phyloP scores from a whole-genome alignment of 345 rosid genomes.

The Eucalyptus melliodora region DNA sequence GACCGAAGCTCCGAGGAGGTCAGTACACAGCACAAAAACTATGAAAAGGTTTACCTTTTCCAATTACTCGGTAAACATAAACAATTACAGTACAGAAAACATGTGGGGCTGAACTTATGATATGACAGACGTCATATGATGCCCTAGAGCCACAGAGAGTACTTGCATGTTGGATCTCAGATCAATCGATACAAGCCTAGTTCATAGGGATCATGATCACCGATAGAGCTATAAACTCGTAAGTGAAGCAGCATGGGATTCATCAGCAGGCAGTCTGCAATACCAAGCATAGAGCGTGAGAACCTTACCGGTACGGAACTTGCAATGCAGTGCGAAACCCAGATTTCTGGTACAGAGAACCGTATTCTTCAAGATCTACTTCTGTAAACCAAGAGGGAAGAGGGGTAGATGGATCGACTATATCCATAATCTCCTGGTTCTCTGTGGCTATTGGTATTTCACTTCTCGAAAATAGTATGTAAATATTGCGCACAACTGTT shows the following conservation, averaged over 20 bases:
- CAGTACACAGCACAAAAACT: neutral
- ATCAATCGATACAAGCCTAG: neutral
- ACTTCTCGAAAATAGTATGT: slow-evolving; percentile 36
- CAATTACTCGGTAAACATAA: neutral
- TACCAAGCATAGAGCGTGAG: neutral
- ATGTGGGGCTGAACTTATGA: neutral
- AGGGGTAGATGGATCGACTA: slow-evolving; percentile 37
- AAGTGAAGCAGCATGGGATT: neutral
- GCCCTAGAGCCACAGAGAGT: neutral
- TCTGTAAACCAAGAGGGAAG: slow-evolving; percentile 46
- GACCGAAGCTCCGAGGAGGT: neutral
- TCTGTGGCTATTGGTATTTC: slow-evolving; percentile 43
- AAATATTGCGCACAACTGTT: slow-evolving; percentile 15
- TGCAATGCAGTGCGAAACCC: slow-evolving; percentile 42
- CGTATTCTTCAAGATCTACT: slow-evolving; percentile 36
- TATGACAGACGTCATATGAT: neutral
- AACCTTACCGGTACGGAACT: slow-evolving; percentile 38
- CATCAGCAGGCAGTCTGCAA: neutral
- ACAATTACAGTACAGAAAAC: neutral
- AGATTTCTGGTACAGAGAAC: slow-evolving; percentile 34
- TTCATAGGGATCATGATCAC: neutral
- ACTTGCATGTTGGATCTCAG: neutral
- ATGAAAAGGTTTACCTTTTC: neutral
- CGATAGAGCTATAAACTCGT: neutral
- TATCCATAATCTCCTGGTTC: slow-evolving; percentile 47